Evolutionary conservation across 2,329 filamentous ascomycete species (phyloP), one percentile per base, ranked within the genome.

Genomic region (Tolypocladium tropicale): DNA sequence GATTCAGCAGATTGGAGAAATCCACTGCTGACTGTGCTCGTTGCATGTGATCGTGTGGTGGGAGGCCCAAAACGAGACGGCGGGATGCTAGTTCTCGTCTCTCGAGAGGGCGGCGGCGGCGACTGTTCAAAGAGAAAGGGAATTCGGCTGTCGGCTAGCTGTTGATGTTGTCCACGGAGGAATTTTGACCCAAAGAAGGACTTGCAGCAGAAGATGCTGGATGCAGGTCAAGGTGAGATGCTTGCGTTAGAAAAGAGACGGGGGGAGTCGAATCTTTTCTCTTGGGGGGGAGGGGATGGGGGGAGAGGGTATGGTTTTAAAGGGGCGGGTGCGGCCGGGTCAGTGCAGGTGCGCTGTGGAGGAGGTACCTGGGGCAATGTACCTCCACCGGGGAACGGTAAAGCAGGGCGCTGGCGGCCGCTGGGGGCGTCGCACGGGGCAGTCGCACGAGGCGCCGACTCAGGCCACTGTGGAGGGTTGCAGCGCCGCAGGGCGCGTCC

Each of bases 1-100:
- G 85, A 68, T 89, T 89, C 68, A 90, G 81, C 70, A 89, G 82
- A 79, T 83, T 88, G 70, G 82, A 83, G 73, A 89, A 88, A 80
- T 87, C 85, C 74, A 87, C 83, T 71, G 85, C 83, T 64, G 86
- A 87, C 67, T 81, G 79, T 78, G 83, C 79, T 73, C 83, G 83
- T 81, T 88, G 85, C 86, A 90, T 89, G 80, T 86, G 84, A 84
- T 77, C 14, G 50, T 28, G 54, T 32, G 34, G 49, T 43, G 46
- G 34, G 37, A 14, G 28, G 12, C 46, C 46, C 46, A 21, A 25
- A 7, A 36, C 25, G 48, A 34, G 48, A 36, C 50, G 30, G 48
- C 9, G 34, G 48, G 23, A 43, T 4, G 48, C 28, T 28, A n/a
- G 14, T 32, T 32, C 18, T 50, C 46, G 46, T 33, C 46, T 7